Evolutionary conservation across 345 rosid species (phyloP).

Genomic region (Fremontodendron californicum): DNA sequence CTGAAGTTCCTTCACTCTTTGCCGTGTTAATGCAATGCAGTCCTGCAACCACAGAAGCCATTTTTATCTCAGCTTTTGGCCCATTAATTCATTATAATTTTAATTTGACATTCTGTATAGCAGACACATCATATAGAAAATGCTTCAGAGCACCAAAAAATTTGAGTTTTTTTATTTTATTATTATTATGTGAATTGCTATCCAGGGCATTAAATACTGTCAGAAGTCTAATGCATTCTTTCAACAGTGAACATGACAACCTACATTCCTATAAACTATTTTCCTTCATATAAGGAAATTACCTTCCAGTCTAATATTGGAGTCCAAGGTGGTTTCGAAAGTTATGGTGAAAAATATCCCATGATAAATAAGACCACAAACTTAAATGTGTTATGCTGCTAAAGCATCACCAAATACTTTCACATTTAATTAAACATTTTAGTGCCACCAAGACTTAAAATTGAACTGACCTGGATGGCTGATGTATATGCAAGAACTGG

Average conservation of each 20-base stretch:
- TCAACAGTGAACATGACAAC: neutral
- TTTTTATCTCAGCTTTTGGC: neutral
- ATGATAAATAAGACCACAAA: neutral
- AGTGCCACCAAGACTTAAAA: neutral
- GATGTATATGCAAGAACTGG: slow-evolving; percentile 57
- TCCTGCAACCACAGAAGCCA: slow-evolving; percentile 41
- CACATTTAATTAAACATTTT: neutral
- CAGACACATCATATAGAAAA: neutral
- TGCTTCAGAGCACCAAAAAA: neutral
- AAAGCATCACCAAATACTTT: neutral
- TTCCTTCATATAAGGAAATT: neutral
- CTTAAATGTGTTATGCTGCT: neutral
- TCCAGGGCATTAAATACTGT: neutral
- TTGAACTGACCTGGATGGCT: slow-evolving; percentile 55
- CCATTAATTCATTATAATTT: neutral
- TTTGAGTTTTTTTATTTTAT: neutral
- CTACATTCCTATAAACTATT: neutral
- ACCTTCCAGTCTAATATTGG: neutral
- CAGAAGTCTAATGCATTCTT: neutral
- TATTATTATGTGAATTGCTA: neutral
- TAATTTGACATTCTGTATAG: neutral
- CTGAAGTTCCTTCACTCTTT: slow-evolving; percentile 52
- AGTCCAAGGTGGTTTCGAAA: neutral
- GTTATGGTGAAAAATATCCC: neutral
- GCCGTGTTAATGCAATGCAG: slow-evolving; percentile 55